phyloP scores from a whole-genome alignment of 2,329 filamentous ascomycete species.

The Pyrenophora tritici-repentis region DNA sequence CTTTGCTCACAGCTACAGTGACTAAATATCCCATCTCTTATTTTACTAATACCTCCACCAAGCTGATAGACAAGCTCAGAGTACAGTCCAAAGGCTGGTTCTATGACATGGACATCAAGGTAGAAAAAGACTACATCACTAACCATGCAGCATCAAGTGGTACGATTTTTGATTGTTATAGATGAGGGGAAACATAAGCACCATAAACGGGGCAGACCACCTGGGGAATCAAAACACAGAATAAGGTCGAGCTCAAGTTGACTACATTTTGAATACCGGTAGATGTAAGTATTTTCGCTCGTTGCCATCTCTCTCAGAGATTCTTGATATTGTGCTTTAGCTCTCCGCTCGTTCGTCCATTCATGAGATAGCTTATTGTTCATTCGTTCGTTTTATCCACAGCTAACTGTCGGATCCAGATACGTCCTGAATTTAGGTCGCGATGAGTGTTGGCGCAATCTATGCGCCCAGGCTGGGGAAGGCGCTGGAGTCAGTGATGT shows the following conservation, averaged over 20 bases:
- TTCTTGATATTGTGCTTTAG: constrained; percentile 13
- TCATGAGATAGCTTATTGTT: constrained; percentile 27
- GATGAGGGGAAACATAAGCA: not conserved
- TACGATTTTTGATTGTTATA: not conserved
- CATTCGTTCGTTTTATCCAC: constrained; percentile 25
- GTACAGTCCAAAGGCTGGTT: too few species aligned
- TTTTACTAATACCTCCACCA: too few species aligned
- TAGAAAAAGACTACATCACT: not conserved
- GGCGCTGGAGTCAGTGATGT: constrained; percentile 56
- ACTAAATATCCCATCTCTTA: too few species aligned
- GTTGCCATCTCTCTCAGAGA: constrained; percentile 20
- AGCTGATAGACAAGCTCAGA: too few species aligned
- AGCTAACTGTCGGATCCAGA: constrained; percentile 13
- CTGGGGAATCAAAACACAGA: constrained; percentile 7
- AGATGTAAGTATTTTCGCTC: constrained; percentile 15
- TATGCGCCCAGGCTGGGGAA: constrained; percentile 60
- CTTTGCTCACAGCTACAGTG: too few species aligned
- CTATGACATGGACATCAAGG: too few species aligned
- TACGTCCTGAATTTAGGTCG: constrained; percentile 22
- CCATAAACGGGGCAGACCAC: not conserved
- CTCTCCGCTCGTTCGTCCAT: constrained; percentile 10
- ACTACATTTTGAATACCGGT: constrained; percentile 14
- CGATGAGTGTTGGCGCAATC: constrained; percentile 22
- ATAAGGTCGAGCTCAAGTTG: constrained; percentile 9
- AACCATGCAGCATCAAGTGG: not conserved